These are phyloP conservation scores for Haberlea rhodopensis DNA, from an alignment of 257 asterid species.

Conservation along the genomic window DNA sequence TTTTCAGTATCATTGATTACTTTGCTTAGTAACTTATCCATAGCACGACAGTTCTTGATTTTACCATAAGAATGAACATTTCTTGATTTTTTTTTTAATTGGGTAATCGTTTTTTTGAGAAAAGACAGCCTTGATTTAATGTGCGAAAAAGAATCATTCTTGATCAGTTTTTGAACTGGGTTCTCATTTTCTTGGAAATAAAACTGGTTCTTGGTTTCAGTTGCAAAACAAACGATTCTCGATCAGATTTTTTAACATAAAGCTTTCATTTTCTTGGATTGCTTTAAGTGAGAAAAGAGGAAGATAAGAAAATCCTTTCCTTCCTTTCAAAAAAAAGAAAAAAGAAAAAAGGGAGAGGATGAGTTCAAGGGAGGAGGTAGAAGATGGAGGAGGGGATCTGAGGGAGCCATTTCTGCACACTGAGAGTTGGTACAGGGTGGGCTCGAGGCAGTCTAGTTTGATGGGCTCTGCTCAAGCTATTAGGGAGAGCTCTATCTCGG, in stretches of 20 bases:
- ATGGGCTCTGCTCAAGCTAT: slow-evolving; percentile 79
- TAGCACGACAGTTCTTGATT: slow-evolving; percentile 1
- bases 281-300: not conserved
- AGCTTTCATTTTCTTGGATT: no score
- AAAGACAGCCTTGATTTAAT: not conserved
- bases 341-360: not conserved
- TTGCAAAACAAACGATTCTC: no score
- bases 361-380: not conserved
- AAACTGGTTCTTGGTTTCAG: not conserved
- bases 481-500: slow-evolving; percentile 75
- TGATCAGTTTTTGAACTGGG: slow-evolving; percentile 11
- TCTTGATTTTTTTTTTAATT: slow-evolving; percentile 1
- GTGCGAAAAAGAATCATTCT: not conserved
- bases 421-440: slow-evolving; percentile 94
- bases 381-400: slow-evolving; percentile 45
- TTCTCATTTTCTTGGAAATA: not conserved
- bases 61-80: not conserved
- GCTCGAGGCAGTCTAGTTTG: slow-evolving; percentile 80
- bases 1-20: not conserved
- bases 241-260: no score
- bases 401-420: slow-evolving; percentile 86
- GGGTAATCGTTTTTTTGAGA: not conserved
- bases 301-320: not conserved
- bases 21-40: not conserved
- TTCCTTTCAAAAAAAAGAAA: no score